phyloP scores from a whole-genome alignment of 768 basidiomycete species.

The Amanita muscaria region DNA sequence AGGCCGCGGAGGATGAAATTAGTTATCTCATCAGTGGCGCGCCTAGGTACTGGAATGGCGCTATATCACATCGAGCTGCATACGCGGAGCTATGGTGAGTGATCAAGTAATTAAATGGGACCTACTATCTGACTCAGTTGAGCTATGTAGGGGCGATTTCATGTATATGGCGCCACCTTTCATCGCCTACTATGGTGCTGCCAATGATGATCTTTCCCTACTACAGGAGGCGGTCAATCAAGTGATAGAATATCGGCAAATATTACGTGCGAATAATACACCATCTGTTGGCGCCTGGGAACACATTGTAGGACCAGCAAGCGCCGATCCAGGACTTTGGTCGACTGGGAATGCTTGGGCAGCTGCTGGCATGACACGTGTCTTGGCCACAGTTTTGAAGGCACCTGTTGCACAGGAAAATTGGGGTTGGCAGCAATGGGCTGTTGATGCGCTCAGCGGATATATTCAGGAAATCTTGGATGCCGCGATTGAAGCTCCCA shows the following conservation, averaged over 20 bases:
- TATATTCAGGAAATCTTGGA: conserved; percentile 30
- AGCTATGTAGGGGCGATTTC: conserved; percentile 32
- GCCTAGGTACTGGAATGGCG: conserved; percentile 32
- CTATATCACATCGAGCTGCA: conserved; percentile 45
- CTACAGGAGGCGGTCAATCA: conserved; percentile 30
- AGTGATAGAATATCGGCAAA: conserved; percentile 28
- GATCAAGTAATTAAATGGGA: background rate
- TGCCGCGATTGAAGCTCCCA: conserved; percentile 20
- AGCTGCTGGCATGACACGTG: conserved; percentile 56
- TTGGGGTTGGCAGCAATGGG: conserved; percentile 15
- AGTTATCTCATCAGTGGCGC: conserved; percentile 32
- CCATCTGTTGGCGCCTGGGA: conserved; percentile 27
- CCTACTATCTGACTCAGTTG: too few species aligned
- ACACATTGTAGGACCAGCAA: conserved; percentile 33
- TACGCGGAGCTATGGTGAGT: conserved; percentile 43
- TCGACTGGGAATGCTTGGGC: conserved; percentile 65
- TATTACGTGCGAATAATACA: conserved; percentile 25
- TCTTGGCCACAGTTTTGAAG: conserved; percentile 38
- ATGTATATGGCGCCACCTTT: conserved; percentile 45
- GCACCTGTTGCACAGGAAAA: conserved; percentile 22
- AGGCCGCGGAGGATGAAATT: conserved; percentile 32
- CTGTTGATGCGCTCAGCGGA: conserved; percentile 20
- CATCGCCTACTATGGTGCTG: conserved; percentile 37
- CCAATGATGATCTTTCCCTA: conserved; percentile 24
- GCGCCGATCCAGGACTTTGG: conserved; percentile 33